phyloP scores from a whole-genome alignment of 2,329 filamentous ascomycete genomes.

The Cladosporium sp. region DNA sequence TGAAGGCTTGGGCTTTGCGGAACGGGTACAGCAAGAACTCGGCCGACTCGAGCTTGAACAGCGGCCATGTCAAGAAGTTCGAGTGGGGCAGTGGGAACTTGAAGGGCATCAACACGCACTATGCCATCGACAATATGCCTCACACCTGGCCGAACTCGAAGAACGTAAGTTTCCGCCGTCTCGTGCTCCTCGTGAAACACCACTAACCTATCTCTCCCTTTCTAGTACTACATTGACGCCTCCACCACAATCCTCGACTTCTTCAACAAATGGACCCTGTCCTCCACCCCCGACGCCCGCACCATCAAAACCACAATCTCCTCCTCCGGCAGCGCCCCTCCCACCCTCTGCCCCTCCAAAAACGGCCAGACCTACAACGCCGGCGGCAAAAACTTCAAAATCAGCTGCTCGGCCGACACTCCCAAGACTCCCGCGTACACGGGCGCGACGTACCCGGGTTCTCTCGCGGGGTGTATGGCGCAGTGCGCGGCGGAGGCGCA shows the following conservation, averaged over 20 bases:
- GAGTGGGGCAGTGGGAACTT: constrained; percentile 30
- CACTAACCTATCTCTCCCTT: background rate
- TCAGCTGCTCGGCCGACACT: constrained; percentile 9
- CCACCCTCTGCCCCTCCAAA: background rate
- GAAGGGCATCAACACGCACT: constrained; percentile 39
- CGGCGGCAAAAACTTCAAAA: constrained; percentile 1
- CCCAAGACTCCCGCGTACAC: constrained; percentile 8
- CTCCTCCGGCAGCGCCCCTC: background rate
- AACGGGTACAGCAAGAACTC: constrained; percentile 30
- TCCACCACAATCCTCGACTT: constrained; percentile 18
- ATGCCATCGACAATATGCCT: constrained; percentile 36
- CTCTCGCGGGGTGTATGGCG: background rate
- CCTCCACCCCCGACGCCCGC: constrained; percentile 7
- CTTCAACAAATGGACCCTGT: constrained; percentile 18
- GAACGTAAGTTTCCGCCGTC: background rate
- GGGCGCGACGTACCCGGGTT: background rate
- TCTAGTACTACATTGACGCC: constrained; percentile 15
- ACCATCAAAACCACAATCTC: background rate
- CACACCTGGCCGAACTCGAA: constrained; percentile 39
- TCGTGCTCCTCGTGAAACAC: background rate
- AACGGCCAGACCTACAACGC: constrained; percentile 2
- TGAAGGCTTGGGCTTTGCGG: constrained; percentile 38
- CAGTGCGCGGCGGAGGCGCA: constrained; percentile 3
- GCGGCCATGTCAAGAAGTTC: constrained; percentile 28
- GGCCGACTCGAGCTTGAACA: constrained; percentile 26